Percentiles rank a stretch among this genome's conserved stretches.
phyloP scores from a whole-genome alignment of 208 protist species.

The Trichomonas tenax region DNA sequence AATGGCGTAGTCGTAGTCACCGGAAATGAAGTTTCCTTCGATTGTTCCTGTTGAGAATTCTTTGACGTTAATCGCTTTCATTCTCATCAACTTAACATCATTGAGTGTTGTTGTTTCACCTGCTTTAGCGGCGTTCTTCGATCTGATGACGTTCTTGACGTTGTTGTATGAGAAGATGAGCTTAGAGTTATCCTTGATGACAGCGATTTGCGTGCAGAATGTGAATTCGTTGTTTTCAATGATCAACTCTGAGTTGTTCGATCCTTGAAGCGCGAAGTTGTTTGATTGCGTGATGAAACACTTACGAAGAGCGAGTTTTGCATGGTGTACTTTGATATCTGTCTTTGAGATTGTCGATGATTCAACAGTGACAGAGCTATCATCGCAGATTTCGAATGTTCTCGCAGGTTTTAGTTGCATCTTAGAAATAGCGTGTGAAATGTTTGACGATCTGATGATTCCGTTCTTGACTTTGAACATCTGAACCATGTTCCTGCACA shows the following conservation, averaged over 20 bases:
- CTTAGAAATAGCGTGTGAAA: background rate
- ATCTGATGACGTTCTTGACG: background rate
- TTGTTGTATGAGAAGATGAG: background rate
- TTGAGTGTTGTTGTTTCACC: background rate
- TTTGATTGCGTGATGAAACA: background rate
- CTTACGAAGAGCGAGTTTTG: background rate
- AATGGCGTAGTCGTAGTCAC: conserved; percentile 6
- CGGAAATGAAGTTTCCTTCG: background rate
- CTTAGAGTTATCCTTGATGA: background rate
- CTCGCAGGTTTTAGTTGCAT: background rate
- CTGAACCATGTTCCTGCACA: background rate
- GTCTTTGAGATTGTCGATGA: background rate
- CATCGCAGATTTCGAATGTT: background rate
- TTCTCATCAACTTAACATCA: background rate
- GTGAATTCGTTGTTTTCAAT: background rate
- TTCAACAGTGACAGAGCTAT: background rate
- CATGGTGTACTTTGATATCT: background rate
- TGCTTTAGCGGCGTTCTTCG: background rate
- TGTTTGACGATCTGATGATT: background rate
- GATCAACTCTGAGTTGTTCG: background rate
- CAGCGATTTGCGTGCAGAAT: background rate
- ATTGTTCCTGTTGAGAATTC: background rate
- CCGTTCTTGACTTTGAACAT: background rate
- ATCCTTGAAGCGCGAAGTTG: background rate
- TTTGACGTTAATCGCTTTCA: background rate